Conservation (phyloP, 2,329 filamentous ascomycete species). For the Arachnomyces sp. region DNA sequence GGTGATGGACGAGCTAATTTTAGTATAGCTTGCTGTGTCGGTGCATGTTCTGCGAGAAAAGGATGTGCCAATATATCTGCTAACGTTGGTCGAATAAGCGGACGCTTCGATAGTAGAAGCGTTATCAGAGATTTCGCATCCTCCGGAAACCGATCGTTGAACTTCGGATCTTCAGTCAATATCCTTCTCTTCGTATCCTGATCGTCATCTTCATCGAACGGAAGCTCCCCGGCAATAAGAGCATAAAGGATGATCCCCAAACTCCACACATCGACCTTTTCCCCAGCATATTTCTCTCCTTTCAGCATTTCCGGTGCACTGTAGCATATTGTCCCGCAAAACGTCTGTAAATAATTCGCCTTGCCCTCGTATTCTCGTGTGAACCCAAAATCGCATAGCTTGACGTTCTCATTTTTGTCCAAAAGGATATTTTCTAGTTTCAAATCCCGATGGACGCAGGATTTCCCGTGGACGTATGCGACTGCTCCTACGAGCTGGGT, state of each 20-base stretch:
- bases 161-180: slow-evolving; percentile 74
- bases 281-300: slow-evolving; percentile 93
- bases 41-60: slow-evolving; percentile 79
- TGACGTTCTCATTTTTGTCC: slow-evolving; percentile 95
- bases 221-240: slow-evolving; percentile 69
- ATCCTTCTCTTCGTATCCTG: slow-evolving; percentile 77
- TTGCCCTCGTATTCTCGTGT: slow-evolving; percentile 96
- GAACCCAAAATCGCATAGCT: slow-evolving; percentile 95
- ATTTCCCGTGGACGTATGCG: slow-evolving; percentile 87
- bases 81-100: slow-evolving; percentile 69
- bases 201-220: slow-evolving; percentile 95
- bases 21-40: slow-evolving; percentile 80
- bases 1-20: slow-evolving; percentile 71
- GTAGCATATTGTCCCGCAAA: slow-evolving; percentile 96
- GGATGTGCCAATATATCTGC: slow-evolving; percentile 80
- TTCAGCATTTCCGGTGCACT: slow-evolving; percentile 98
- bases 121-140: slow-evolving; percentile 72
- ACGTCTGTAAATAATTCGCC: slow-evolving; percentile 89
- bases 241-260: slow-evolving; percentile 87
- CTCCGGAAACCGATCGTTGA: slow-evolving; percentile 67
- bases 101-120: slow-evolving; percentile 79
- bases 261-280: slow-evolving; percentile 98
- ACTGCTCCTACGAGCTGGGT: slow-evolving; percentile 92
- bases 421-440: slow-evolving; percentile 95
- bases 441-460: slow-evolving; percentile 90